These are phyloP conservation scores for Lasiosphaeria ovina DNA, from an alignment of 495 filamentous ascomycete species.

Conservation along the genomic window DNA sequence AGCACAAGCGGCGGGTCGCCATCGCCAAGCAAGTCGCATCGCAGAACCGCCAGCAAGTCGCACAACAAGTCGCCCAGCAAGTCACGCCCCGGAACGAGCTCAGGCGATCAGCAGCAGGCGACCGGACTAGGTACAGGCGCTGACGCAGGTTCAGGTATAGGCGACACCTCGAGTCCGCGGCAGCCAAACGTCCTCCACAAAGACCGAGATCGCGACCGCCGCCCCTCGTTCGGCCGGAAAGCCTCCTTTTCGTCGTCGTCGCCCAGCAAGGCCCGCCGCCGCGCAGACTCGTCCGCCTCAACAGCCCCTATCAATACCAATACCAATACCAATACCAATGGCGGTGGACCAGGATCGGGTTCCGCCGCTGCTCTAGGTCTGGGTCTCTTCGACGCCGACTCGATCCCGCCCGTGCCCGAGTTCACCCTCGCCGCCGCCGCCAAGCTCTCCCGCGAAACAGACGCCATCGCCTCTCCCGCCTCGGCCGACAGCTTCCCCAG, in stretches of 20 bases:
- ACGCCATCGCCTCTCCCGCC: constrained; percentile 33
- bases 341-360: constrained; percentile 9
- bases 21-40: constrained; percentile 10
- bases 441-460: constrained; percentile 36
- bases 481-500: constrained; percentile 41
- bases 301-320: neutral
- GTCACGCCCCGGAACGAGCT: constrained; percentile 42
- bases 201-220: constrained; percentile 41
- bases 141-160: constrained; percentile 16
- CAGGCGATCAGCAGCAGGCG: constrained; percentile 23
- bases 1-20: neutral
- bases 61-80: constrained; percentile 23
- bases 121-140: constrained; percentile 10
- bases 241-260: constrained; percentile 43
- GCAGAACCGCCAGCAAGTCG: constrained; percentile 24
- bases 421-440: constrained; percentile 38
- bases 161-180: constrained; percentile 13
- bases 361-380: constrained; percentile 4
- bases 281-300: constrained; percentile 32
- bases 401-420: constrained; percentile 39
- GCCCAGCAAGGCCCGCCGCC: constrained; percentile 32
- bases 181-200: constrained; percentile 40
- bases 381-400: constrained; percentile 26
- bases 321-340: constrained; percentile 10
- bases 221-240: constrained; percentile 44